phyloP scores from a whole-genome alignment of 257 asterid genomes.

The Cordia subcordata region DNA sequence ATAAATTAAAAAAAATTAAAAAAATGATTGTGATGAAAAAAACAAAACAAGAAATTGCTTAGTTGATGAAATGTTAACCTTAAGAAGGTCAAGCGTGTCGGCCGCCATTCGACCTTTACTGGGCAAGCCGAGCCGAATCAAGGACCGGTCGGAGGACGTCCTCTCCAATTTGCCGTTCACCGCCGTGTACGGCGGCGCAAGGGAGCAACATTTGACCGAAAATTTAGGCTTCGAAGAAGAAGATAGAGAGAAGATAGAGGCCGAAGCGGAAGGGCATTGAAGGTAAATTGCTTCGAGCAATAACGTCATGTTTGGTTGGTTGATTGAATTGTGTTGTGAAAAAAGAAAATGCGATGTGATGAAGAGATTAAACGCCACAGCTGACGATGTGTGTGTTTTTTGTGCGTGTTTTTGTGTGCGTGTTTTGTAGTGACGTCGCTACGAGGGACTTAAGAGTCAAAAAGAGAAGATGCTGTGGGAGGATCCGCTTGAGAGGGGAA shows the following conservation, averaged over 20 bases:
- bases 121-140: conserved; percentile 94
- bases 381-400: too few relatives aligned
- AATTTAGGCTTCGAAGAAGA: too few relatives aligned
- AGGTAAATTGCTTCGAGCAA: neutral
- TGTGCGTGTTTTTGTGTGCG: too few relatives aligned
- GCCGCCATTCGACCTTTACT: conserved; percentile 98
- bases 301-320: neutral
- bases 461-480: neutral
- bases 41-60: too few relatives aligned
- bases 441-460: neutral
- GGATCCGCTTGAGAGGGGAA: neutral
- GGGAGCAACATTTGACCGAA: conserved; percentile 50
- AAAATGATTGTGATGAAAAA: too few relatives aligned
- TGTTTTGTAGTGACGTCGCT: neutral
- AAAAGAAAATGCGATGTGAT: neutral
- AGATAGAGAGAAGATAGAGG: conserved; percentile 3
- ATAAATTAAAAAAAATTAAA: neutral
- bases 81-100: conserved; percentile 85
- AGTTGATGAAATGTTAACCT: too few relatives aligned
- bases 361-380: neutral
- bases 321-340: too few relatives aligned
- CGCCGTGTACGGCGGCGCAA: conserved; percentile 38
- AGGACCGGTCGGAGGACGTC: conserved; percentile 38
- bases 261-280: conserved; percentile 7
- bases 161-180: conserved; percentile 53